phyloP scores from a whole-genome alignment of 2,329 filamentous ascomycete species.

The Aspergillus awamori region DNA sequence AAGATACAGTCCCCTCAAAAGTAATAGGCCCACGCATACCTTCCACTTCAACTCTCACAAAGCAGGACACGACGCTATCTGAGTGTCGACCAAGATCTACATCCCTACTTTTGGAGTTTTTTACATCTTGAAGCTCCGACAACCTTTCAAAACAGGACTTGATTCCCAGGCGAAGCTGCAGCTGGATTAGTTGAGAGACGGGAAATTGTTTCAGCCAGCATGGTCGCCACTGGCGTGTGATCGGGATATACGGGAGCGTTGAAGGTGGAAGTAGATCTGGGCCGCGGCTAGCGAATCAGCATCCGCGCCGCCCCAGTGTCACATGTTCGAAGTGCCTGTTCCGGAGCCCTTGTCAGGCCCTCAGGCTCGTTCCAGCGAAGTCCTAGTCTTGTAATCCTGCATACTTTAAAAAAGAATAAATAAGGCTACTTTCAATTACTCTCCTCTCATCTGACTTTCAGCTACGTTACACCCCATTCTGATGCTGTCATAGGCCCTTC shows the following conservation, averaged over 20 bases:
- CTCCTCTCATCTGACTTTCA: background rate
- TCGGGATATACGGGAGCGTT: background rate
- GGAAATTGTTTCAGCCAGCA: background rate
- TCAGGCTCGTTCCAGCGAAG: background rate
- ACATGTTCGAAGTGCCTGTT: slow-evolving; percentile 20
- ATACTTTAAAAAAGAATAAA: background rate
- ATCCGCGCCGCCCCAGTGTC: slow-evolving; percentile 13
- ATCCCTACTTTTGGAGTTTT: background rate
- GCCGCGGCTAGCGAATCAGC: slow-evolving; percentile 22
- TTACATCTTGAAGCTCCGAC: background rate
- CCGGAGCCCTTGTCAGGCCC: slow-evolving; percentile 12
- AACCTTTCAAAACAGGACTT: background rate
- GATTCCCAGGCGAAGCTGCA: background rate
- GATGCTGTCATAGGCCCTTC: slow-evolving; percentile 31
- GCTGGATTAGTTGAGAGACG: background rate
- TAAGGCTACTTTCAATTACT: background rate
- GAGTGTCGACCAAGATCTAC: background rate
- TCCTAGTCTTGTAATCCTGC: background rate
- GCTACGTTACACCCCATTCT: slow-evolving; percentile 7
- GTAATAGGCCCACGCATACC: background rate
- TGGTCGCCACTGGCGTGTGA: background rate
- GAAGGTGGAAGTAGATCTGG: background rate
- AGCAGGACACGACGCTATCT: background rate
- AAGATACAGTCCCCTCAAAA: background rate
- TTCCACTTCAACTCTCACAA: background rate